phyloP scores from a whole-genome alignment of 2,329 filamentous ascomycete genomes.

The Macroventuria anomochaeta region DNA sequence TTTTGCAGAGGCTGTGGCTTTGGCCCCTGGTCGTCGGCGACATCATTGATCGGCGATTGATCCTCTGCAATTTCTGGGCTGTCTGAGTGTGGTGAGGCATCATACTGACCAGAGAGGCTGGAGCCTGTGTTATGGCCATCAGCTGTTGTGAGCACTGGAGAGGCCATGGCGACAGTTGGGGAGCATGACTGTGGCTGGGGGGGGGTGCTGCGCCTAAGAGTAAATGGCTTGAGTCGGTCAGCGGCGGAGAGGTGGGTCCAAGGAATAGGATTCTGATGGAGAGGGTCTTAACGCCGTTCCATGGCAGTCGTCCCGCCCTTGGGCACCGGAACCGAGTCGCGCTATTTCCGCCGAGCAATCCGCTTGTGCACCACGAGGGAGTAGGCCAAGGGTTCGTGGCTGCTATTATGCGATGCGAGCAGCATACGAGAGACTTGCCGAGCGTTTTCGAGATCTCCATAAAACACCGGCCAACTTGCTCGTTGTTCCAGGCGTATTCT shows the following conservation, averaged over 20 bases:
- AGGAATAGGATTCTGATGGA: conserved; percentile 39
- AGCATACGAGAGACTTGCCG: conserved; percentile 1
- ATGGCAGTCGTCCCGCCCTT: conserved; percentile 32
- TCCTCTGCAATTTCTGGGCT: conserved; percentile 41
- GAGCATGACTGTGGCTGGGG: conserved; percentile 41
- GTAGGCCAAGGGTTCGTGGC: conserved; percentile 12
- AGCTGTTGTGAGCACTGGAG: conserved; percentile 40
- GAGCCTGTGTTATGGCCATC: conserved; percentile 41
- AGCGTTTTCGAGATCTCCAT: not conserved
- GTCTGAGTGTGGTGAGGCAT: conserved; percentile 37
- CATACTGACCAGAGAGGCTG: conserved; percentile 35
- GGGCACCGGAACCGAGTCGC: conserved; percentile 32
- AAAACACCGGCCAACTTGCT: not conserved
- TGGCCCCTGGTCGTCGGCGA: conserved; percentile 42
- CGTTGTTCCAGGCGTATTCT: conserved; percentile 1
- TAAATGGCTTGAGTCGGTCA: conserved; percentile 37
- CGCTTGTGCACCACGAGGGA: conserved; percentile 27
- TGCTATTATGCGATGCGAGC: conserved; percentile 4
- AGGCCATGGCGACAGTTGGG: conserved; percentile 46
- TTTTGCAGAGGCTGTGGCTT: conserved; percentile 50
- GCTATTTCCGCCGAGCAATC: conserved; percentile 39
- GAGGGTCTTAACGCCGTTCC: conserved; percentile 39
- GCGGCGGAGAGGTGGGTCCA: conserved; percentile 40
- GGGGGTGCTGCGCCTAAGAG: conserved; percentile 42
- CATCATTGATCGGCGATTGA: conserved; percentile 43